Percentiles rank a stretch among this genome's conserved stretches.
These are phyloP conservation scores for Balamuthia mandrillaris DNA, from an alignment of 208 protist genomes.

Conservation along the genomic window DNA sequence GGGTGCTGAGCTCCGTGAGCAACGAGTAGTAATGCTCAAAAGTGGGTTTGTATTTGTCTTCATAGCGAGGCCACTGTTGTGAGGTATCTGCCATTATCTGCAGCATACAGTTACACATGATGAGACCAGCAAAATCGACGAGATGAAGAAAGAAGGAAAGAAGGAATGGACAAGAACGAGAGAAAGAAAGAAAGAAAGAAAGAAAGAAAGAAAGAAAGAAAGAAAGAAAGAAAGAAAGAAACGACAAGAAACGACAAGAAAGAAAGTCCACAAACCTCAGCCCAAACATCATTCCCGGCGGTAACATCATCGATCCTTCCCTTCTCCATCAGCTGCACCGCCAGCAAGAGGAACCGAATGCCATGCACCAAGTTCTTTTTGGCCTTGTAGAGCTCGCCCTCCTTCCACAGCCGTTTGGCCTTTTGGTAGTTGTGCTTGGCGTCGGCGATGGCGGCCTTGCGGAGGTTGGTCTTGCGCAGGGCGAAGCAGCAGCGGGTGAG, in stretches of 20 bases:
- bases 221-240: too few species aligned
- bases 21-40: background rate
- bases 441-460: background rate
- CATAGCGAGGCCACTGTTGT: background rate
- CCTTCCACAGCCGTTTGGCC: background rate
- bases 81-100: background rate
- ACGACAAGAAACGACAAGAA: too few species aligned
- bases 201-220: too few species aligned
- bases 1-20: background rate
- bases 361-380: slow-evolving; percentile 20
- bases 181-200: too few species aligned
- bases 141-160: too few species aligned
- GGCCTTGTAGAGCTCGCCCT: background rate
- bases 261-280: background rate
- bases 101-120: too few species aligned
- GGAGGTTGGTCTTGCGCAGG: slow-evolving; percentile 5
- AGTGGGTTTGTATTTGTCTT: slow-evolving; percentile 9
- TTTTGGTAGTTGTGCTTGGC: slow-evolving; percentile 1
- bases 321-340: background rate
- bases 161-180: too few species aligned
- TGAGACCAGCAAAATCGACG: too few species aligned
- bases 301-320: background rate
- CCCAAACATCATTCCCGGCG: background rate
- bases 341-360: background rate
- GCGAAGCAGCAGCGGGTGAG: background rate